A percentile compares a stretch with the other conserved stretches of the same genome.
Conservation (phyloP, 73 alveolate genomes). For the Paramecium sexaurelia region DNA sequence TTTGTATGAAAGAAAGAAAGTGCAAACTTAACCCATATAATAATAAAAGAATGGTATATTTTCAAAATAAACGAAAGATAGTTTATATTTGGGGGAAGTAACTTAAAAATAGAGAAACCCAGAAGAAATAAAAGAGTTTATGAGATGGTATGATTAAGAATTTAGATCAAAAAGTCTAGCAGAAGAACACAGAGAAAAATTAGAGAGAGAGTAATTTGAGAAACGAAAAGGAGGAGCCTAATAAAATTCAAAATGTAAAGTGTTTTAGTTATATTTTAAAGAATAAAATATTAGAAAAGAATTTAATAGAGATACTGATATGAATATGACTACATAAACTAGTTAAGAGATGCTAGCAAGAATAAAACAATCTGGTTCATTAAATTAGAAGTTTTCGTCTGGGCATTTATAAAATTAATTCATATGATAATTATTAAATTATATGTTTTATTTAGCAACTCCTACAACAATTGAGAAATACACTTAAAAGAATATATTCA, state of each 20-base stretch:
- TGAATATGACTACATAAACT: not conserved
- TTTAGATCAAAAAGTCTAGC: not conserved
- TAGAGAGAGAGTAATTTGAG: not conserved
- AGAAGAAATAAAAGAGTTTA: slow-evolving; percentile 24
- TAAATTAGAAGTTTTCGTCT: not conserved
- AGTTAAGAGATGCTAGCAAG: not conserved
- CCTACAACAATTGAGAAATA: not conserved
- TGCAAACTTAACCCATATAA: not conserved
- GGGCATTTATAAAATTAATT: slow-evolving; percentile 13
- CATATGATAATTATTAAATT: not conserved
- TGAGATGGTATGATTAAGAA: slow-evolving; percentile 16
- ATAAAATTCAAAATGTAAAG: not conserved
- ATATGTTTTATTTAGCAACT: slow-evolving; percentile 27
- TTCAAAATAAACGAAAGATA: not conserved
- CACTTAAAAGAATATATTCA: not conserved
- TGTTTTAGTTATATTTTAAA: not conserved
- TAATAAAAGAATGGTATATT: not conserved
- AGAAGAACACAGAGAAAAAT: not conserved
- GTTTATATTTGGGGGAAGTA: slow-evolving; percentile 32
- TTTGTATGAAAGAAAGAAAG: slow-evolving; percentile 27
- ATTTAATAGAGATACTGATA: not conserved
- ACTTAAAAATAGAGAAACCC: not conserved
- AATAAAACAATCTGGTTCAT: not conserved
- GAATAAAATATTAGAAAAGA: not conserved
- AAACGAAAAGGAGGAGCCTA: not conserved